A percentile compares a stretch with the other conserved stretches of the same genome.
Evolutionary conservation across 2,329 filamentous ascomycete species (phyloP).

Genomic region (Fusarium sp.): DNA sequence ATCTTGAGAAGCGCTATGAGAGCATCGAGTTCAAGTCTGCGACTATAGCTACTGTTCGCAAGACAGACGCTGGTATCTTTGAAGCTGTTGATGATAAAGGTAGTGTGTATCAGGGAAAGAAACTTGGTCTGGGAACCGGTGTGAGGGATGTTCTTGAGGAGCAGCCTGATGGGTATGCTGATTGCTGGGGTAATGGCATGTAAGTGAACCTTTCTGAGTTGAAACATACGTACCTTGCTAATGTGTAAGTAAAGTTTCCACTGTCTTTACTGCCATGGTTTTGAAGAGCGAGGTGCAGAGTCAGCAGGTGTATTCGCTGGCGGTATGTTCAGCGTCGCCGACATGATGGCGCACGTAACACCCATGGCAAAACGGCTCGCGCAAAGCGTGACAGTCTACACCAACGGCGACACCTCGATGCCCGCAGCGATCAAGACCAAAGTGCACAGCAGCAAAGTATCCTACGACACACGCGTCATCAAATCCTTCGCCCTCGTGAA

Average conservation of each 20-base stretch:
- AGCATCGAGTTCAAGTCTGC: conserved; percentile 53
- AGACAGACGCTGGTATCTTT: conserved; percentile 52
- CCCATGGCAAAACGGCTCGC: conserved; percentile 61
- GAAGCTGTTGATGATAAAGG: conserved; percentile 58
- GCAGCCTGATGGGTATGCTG: conserved; percentile 65
- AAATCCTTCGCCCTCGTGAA: conserved; percentile 48
- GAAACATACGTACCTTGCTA: not conserved
- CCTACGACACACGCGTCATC: conserved; percentile 55
- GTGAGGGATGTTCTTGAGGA: conserved; percentile 63
- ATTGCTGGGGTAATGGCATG: conserved; percentile 68
- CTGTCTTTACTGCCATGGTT: conserved; percentile 72
- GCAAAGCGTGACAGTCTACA: conserved; percentile 63
- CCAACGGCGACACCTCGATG: conserved; percentile 58
- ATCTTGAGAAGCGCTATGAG: conserved; percentile 54
- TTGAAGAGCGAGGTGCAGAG: conserved; percentile 64
- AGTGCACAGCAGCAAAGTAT: conserved; percentile 53
- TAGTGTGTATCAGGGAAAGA: conserved; percentile 61
- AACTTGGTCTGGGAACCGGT: conserved; percentile 68
- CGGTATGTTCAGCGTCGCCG: conserved; percentile 50
- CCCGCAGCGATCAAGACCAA: conserved; percentile 46
- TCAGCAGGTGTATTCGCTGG: conserved; percentile 63
- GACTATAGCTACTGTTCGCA: conserved; percentile 48
- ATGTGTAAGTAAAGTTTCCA: conserved; percentile 61
- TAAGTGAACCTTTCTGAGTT: conserved; percentile 47
- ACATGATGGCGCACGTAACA: conserved; percentile 56